Conservation (phyloP, 2,329 filamentous ascomycete genomes). For the Sclerotinia spermophila region DNA sequence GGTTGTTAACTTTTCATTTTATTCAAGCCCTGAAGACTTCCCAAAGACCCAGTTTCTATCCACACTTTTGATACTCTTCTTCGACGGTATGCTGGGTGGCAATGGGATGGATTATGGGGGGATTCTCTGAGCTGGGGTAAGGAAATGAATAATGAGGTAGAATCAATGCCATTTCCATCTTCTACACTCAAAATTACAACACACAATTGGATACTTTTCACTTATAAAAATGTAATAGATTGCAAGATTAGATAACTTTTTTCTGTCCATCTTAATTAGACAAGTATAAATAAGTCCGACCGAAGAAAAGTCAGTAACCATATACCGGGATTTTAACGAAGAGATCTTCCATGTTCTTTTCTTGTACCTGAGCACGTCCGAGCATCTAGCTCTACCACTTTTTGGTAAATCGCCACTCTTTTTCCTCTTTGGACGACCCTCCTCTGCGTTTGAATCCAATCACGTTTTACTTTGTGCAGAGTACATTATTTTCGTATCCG, state of each 20-base stretch:
- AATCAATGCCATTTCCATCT: neutral
- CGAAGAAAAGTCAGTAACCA: neutral
- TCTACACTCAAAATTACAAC: neutral
- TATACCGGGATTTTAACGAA: constrained; percentile 1
- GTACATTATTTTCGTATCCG: neutral
- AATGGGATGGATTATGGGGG: neutral
- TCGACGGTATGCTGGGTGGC: neutral
- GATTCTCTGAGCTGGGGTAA: neutral
- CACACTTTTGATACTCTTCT: neutral
- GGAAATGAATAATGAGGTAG: neutral
- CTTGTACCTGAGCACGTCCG: neutral
- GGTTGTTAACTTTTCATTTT: neutral
- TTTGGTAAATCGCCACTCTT: neutral
- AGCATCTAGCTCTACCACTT: neutral
- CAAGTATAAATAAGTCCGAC: neutral
- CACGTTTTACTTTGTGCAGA: neutral
- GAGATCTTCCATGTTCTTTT: neutral
- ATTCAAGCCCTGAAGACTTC: neutral
- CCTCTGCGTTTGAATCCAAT: neutral
- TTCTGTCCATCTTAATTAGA: neutral
- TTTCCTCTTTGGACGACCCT: neutral
- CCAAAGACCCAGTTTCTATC: neutral
- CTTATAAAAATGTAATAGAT: neutral
- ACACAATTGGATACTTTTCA: neutral
- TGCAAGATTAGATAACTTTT: neutral